Evolutionary conservation across 108 stramenopile genomes (phyloP).

Genomic region (Skeletonema grethae): DNA sequence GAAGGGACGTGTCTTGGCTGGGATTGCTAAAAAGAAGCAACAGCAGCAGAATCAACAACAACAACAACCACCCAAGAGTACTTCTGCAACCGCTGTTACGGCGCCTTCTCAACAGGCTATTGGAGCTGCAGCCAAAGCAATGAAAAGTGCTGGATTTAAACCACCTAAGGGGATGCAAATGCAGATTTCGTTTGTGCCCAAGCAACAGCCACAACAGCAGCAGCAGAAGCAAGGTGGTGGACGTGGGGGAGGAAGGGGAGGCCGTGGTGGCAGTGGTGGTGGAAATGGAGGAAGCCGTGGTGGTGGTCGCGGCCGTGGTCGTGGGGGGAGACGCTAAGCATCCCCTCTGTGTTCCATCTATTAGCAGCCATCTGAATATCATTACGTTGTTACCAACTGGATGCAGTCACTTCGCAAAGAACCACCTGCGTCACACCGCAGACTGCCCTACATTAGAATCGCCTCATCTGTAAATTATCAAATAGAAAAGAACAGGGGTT

Average conservation of each 20-base stretch:
- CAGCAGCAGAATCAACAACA: constrained; percentile 6
- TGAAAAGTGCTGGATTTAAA: constrained; percentile 70
- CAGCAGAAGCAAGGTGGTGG: not conserved
- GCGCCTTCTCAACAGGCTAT: constrained; percentile 60
- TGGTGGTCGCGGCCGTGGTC: constrained; percentile 16
- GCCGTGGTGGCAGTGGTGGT: not conserved
- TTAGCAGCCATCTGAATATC: not conserved
- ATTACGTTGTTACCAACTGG: not conserved
- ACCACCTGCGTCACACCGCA: not conserved
- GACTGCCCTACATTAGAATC: not conserved
- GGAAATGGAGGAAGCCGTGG: constrained; percentile 23
- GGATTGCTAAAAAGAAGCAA: constrained; percentile 1
- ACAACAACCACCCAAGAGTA: constrained; percentile 2
- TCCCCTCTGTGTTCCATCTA: not conserved
- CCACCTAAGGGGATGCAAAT: constrained; percentile 75
- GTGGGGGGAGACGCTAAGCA: constrained; percentile 14
- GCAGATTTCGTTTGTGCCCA: constrained; percentile 77
- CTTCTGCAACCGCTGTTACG: not conserved
- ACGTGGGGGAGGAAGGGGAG: not conserved
- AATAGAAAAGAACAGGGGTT: not conserved
- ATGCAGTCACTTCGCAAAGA: not conserved
- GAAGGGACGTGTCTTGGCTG: constrained; percentile 7
- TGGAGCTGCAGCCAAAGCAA: constrained; percentile 68
- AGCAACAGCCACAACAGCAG: constrained; percentile 16
- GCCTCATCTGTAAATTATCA: not conserved